These are phyloP conservation scores for Medicago arabica DNA, from an alignment of 306 rosid species.

Conservation along the genomic window DNA sequence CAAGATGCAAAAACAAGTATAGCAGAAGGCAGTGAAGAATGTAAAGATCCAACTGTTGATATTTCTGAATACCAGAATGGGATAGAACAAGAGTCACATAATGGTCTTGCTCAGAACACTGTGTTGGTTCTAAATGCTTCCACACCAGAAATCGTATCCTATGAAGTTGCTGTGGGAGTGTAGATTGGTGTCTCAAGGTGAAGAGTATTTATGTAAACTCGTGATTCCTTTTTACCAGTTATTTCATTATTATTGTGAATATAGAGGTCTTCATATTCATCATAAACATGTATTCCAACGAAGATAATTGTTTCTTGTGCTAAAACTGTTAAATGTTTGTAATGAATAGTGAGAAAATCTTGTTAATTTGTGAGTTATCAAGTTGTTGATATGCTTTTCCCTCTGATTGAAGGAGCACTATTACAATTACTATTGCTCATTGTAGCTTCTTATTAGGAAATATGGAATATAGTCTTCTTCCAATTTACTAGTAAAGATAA, in stretches of 20 bases:
- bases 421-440: background rate
- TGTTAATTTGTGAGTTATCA: constrained; percentile 32
- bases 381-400: background rate
- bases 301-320: constrained; percentile 22
- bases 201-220: constrained; percentile 24
- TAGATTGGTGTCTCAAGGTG: constrained; percentile 33
- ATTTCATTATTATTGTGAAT: constrained; percentile 53
- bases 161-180: constrained; percentile 72
- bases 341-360: constrained; percentile 21
- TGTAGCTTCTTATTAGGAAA: background rate
- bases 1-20: constrained; percentile 46
- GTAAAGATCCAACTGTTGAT: constrained; percentile 41
- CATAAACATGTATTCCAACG: constrained; percentile 38
- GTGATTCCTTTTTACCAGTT: constrained; percentile 41
- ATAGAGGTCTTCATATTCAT: constrained; percentile 45
- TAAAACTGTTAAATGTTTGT: constrained; percentile 35
- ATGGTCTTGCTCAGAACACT: constrained; percentile 42
- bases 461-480: background rate
- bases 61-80: constrained; percentile 44
- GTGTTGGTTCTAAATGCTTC: constrained; percentile 43
- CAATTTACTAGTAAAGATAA: background rate
- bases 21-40: constrained; percentile 45
- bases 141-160: constrained; percentile 59
- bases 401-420: background rate
- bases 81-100: constrained; percentile 42